Evolutionary conservation across 129 eudicot species (phyloP).

Genomic region (Pulicaria dysenterica): DNA sequence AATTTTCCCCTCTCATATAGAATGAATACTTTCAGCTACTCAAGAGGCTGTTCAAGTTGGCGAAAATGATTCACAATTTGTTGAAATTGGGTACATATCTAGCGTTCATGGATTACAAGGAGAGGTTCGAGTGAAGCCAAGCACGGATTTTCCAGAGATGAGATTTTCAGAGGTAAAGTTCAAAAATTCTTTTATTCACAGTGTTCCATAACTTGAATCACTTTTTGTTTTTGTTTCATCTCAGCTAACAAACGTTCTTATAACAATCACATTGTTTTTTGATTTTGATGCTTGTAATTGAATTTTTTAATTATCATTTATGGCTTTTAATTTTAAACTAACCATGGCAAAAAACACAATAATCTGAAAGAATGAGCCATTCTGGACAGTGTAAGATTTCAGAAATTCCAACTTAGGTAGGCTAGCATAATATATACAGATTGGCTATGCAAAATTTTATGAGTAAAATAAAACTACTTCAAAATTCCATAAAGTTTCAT

Average conservation of each 20-base stretch:
- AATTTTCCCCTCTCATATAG: neutral
- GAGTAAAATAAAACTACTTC: neutral
- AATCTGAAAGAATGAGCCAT: constrained; percentile 4
- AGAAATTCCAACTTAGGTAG: neutral
- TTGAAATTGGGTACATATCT: constrained; percentile 79
- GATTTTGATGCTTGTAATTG: neutral
- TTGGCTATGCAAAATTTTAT: neutral
- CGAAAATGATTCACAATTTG: constrained; percentile 47
- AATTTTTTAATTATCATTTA: neutral
- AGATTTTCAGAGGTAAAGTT: constrained; percentile 72
- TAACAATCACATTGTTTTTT: neutral
- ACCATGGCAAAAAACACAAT: neutral
- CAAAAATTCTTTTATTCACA: neutral
- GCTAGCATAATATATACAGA: neutral
- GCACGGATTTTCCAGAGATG: constrained; percentile 84
- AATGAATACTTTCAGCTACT: constrained; percentile 51
- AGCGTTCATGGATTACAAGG: constrained; percentile 92
- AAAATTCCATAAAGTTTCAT: neutral
- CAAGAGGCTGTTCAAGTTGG: constrained; percentile 54
- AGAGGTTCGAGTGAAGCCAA: constrained; percentile 81
- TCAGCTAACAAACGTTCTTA: neutral
- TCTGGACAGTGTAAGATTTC: constrained; percentile 1
- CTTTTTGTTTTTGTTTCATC: neutral
- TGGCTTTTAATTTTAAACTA: constrained; percentile 14
- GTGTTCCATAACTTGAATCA: constrained; percentile 14